These are phyloP conservation scores for Neurospora intermedia DNA, from an alignment of 495 filamentous ascomycete genomes.

Conservation along the genomic window DNA sequence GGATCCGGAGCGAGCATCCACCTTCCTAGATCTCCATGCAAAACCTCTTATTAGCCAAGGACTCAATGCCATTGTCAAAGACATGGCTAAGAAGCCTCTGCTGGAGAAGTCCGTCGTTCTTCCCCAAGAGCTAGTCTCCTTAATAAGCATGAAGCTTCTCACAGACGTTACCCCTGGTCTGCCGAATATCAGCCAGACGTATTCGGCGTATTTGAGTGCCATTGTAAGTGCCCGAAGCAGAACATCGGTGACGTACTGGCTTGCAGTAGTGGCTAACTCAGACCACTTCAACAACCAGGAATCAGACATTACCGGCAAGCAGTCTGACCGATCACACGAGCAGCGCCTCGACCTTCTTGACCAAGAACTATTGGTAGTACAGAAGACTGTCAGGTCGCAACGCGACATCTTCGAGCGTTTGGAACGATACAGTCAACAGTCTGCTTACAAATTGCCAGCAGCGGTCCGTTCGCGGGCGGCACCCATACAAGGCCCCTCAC, in stretches of 20 bases:
- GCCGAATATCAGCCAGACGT: constrained; percentile 22
- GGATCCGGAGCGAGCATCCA: neutral
- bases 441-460: constrained; percentile 7
- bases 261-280: neutral
- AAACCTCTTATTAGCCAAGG: neutral
- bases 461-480: constrained; percentile 3
- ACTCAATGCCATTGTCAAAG: constrained; percentile 2
- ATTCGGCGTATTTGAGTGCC: constrained; percentile 23
- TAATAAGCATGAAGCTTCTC: constrained; percentile 23
- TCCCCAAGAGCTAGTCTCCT: constrained; percentile 25
- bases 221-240: constrained; percentile 11
- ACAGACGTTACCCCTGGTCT: constrained; percentile 18
- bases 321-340: constrained; percentile 25
- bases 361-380: constrained; percentile 29
- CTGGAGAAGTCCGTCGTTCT: constrained; percentile 23
- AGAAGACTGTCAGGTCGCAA: constrained; percentile 14
- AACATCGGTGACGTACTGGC: neutral
- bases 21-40: neutral
- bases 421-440: constrained; percentile 9
- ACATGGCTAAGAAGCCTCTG: constrained; percentile 16
- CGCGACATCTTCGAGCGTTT: constrained; percentile 12
- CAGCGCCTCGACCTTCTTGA: constrained; percentile 24
- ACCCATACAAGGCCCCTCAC: neutral
- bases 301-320: constrained; percentile 23
- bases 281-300: constrained; percentile 6